Percentiles rank a stretch among this genome's conserved stretches.
These are phyloP conservation scores for Boletus eberwhitei DNA, from an alignment of 768 basidiomycete species.

Conservation along the genomic window DNA sequence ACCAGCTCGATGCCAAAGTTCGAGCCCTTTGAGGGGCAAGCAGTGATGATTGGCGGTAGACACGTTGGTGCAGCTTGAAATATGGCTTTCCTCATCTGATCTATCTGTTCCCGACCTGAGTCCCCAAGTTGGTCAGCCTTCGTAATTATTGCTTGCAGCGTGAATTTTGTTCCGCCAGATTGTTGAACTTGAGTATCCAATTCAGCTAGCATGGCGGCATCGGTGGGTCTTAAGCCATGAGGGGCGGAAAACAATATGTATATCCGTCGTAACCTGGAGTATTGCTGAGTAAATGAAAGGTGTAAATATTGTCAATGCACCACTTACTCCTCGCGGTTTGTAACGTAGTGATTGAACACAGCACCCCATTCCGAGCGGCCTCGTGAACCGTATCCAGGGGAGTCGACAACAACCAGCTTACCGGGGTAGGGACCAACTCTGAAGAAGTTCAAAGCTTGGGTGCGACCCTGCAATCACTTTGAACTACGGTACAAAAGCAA, in stretches of 20 bases:
- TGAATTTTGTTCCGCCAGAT: conserved; percentile 43
- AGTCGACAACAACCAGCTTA: conserved; percentile 67
- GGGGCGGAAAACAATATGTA: conserved; percentile 70
- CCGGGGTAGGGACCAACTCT: conserved; percentile 55
- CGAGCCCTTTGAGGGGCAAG: conserved; percentile 44
- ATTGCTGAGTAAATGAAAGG: background rate
- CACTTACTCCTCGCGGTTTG: conserved; percentile 58
- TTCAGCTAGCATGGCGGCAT: conserved; percentile 58
- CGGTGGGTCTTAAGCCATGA: conserved; percentile 55
- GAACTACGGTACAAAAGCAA: background rate
- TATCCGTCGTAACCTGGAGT: conserved; percentile 58
- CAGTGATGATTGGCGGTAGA: conserved; percentile 61
- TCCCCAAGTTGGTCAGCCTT: conserved; percentile 55
- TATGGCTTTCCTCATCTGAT: conserved; percentile 48
- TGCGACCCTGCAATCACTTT: conserved; percentile 53
- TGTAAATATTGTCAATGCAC: background rate
- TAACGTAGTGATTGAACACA: conserved; percentile 62
- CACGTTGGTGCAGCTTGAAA: conserved; percentile 55
- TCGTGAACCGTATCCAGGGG: conserved; percentile 75
- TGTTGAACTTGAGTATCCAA: conserved; percentile 36
- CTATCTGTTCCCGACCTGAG: conserved; percentile 35
- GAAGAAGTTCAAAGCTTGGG: conserved; percentile 69
- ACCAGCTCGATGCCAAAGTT: conserved; percentile 56
- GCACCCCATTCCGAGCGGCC: conserved; percentile 75
- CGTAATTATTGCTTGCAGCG: conserved; percentile 70